Base-by-base conservation (phyloP, 2,329 filamentous ascomycete genomes). In the Akanthomyces lecanii region DNA sequence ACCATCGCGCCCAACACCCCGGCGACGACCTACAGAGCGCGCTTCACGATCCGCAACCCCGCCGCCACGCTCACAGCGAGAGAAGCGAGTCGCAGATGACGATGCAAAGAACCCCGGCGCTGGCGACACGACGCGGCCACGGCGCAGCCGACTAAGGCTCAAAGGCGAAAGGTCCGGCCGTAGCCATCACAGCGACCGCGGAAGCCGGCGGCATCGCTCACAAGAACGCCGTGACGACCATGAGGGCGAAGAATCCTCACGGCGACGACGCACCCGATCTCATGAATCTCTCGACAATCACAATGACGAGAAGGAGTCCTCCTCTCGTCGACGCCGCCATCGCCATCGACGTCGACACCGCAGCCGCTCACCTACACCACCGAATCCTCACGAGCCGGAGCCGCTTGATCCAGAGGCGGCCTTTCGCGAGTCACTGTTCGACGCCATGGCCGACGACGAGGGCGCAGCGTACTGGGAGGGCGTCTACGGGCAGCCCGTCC, bases 381-480 rank as follows among this genome's bases (percentile, higher is more conserved):
- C 76, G 0, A 79, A 85, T 64, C 81, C 81, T 0, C 75, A 79
- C 67, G 78, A 78, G 0, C 74, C 76, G 3, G 75, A 76, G 2
- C 73, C 78, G 0, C 78, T 90, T 18, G 85, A 89, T 68, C 82
- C 91, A 0, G 88, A 92, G 47, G 80, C 83, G 0, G 92, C 94
- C 0, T 99, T 99, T 74, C 88, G 91, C 36, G 91, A 96, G 74
- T 97, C 92, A 0, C 87, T 99, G 5, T 98, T 98, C 77, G 95
- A 99, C 74, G 95, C 95, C 38, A 89, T 99, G 76, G 94, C 92
- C 44, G 95, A 99, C 75, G 94, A 98, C 72, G 95, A 99, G 77
- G 95, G 94, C 53, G 95, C 95, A 2, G 85, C 87, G 8, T 99
- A 95, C 78, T 99, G 95, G 95, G 89, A 97, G 74, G 86, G 86